Conservation (phyloP, 495 filamentous ascomycete genomes). For the Pyrenopolyporus hunteri region DNA sequence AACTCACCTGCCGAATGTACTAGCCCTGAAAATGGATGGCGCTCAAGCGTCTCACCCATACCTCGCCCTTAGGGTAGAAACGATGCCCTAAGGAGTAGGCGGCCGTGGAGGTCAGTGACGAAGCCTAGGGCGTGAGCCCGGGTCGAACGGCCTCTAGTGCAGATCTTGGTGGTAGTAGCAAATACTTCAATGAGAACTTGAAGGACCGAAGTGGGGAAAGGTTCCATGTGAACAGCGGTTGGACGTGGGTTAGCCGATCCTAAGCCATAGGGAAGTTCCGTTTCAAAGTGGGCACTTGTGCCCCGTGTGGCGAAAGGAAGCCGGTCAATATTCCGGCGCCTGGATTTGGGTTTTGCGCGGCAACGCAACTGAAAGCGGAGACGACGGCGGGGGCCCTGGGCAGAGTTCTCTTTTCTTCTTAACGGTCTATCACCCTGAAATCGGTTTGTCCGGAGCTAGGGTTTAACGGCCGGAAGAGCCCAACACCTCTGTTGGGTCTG, state of each 20-base stretch:
- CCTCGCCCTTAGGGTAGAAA: constrained; percentile 8
- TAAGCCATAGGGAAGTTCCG: constrained; percentile 9
- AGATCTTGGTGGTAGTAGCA: constrained; percentile 10
- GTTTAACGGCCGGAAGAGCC: constrained; percentile 8
- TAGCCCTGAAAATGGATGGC: constrained; percentile 9
- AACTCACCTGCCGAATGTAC: constrained; percentile 9
- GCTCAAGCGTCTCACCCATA: constrained; percentile 9
- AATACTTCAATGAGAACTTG: constrained; percentile 9
- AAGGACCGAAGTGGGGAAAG: constrained; percentile 8
- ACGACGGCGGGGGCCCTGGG: constrained; percentile 6
- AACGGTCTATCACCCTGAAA: constrained; percentile 10
- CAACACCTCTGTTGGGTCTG: constrained; percentile 9
- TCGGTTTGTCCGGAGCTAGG: constrained; percentile 9
- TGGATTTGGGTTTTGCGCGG: constrained; percentile 8
- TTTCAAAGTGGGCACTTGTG: constrained; percentile 7
- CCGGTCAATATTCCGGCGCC: constrained; percentile 9
- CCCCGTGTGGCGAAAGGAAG: constrained; percentile 8
- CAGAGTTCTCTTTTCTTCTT: constrained; percentile 9
- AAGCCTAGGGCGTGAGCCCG: constrained; percentile 8
- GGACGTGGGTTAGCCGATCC: constrained; percentile 7
- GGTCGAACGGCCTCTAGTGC: constrained; percentile 6
- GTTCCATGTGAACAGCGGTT: constrained; percentile 9
- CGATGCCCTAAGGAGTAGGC: constrained; percentile 9
- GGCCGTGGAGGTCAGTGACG: constrained; percentile 7
- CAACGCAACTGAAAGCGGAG: constrained; percentile 9